A percentile compares a stretch with the other conserved stretches of the same genome.
Conservation (phyloP, 2,329 filamentous ascomycete species). For the Microsporum audouinii region DNA sequence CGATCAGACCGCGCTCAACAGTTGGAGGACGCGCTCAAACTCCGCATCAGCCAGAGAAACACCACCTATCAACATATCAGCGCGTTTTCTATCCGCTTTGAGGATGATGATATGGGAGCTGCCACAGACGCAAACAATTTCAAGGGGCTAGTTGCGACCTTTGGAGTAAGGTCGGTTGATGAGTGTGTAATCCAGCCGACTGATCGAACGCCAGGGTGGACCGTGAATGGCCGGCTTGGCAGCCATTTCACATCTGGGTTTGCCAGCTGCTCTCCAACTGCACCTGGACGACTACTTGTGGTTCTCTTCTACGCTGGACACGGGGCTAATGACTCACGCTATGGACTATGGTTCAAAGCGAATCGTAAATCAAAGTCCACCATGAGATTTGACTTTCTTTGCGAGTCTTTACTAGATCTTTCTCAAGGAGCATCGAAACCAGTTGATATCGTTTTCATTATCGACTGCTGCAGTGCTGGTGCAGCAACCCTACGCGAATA, state of each 20-base stretch:
- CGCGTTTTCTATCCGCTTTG: neutral
- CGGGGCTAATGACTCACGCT: neutral
- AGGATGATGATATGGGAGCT: neutral
- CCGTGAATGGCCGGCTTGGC: neutral
- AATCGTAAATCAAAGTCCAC: neutral
- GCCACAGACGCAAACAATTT: neutral
- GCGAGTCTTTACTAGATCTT: neutral
- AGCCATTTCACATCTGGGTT: neutral
- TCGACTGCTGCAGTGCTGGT: neutral
- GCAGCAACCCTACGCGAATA: neutral
- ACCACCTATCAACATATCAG: neutral
- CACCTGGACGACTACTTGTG: neutral
- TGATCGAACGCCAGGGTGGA: neutral
- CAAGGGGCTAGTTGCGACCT: neutral
- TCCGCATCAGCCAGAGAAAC: neutral
- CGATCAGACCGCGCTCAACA: neutral
- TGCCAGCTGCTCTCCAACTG: neutral
- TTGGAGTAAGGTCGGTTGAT: neutral
- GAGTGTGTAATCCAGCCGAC: neutral
- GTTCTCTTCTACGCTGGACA: neutral
- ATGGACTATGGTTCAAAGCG: neutral
- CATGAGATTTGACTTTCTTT: neutral
- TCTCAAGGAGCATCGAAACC: neutral
- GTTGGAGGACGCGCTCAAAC: neutral
- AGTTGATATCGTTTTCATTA: neutral